Evolutionary conservation across 2,329 filamentous ascomycete species (phyloP).

Genomic region (Trichoderma oligosporum): DNA sequence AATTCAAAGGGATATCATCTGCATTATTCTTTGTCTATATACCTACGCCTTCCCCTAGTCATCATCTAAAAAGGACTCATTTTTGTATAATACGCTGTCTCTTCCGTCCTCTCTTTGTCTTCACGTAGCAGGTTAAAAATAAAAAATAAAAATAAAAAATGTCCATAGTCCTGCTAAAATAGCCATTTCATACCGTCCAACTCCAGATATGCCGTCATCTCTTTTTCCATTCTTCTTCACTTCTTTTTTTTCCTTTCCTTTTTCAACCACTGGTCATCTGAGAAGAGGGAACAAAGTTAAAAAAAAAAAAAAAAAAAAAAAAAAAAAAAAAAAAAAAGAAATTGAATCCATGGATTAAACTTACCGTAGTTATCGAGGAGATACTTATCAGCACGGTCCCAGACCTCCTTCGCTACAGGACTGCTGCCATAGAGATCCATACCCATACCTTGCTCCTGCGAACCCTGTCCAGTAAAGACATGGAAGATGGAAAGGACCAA

Average conservation of each 20-base stretch:
- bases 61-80: neutral
- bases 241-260: neutral
- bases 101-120: neutral
- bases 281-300: neutral
- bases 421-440: slow-evolving; percentile 98
- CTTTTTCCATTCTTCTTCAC: slow-evolving; percentile 5
- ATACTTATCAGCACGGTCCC: slow-evolving; percentile 96
- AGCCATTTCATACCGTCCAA: slow-evolving; percentile 9
- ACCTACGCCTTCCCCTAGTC: neutral
- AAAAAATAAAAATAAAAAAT: neutral
- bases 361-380: slow-evolving; percentile 97
- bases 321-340: neutral
- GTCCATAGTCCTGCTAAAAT: neutral
- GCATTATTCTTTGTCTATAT: slow-evolving; percentile 6
- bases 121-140: neutral
- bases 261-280: neutral
- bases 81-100: neutral
- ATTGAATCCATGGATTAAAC: no score
- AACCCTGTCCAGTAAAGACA: slow-evolving; percentile 97
- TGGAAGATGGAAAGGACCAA: no score
- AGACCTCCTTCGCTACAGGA: slow-evolving; percentile 90
- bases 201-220: slow-evolving; percentile 13
- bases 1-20: neutral
- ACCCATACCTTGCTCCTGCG: slow-evolving; percentile 98
- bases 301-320: neutral